Evolutionary conservation across 2,329 filamentous ascomycete genomes (phyloP).

Genomic region (Coleophoma cylindrospora): DNA sequence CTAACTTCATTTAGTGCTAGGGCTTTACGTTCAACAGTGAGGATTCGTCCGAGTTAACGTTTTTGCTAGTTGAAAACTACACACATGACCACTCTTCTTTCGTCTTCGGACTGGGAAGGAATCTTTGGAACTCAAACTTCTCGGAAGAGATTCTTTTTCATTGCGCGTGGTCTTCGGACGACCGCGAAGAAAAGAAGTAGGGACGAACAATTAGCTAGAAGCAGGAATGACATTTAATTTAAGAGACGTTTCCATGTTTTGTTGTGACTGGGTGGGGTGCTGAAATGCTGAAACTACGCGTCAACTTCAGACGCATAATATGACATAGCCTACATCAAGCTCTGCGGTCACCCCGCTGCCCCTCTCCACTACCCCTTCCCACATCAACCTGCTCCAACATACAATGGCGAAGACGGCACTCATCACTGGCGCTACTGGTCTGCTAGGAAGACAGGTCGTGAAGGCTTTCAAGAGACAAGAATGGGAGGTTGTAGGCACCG

Average conservation of each 20-base stretch:
- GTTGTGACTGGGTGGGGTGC: no score
- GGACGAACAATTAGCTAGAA: no score
- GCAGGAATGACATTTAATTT: no score
- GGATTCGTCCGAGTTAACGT: constrained; percentile 81
- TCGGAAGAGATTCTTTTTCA: constrained; percentile 41
- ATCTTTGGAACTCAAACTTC: constrained; percentile 63
- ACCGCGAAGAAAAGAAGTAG: constrained; percentile 40
- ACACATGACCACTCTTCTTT: constrained; percentile 67
- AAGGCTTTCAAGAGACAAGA: constrained; percentile 61
- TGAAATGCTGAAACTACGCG: not conserved
- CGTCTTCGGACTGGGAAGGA: constrained; percentile 67
- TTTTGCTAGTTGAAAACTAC: constrained; percentile 64
- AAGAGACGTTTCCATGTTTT: no score
- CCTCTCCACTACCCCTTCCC: constrained; percentile 5
- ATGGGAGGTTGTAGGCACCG: constrained; percentile 70
- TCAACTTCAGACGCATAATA: not conserved
- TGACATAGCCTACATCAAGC: not conserved
- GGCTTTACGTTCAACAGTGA: constrained; percentile 82
- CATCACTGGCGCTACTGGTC: constrained; percentile 78
- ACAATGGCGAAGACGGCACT: constrained; percentile 50
- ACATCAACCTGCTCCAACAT: not conserved
- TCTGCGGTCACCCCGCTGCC: not conserved
- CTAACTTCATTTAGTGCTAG: constrained; percentile 19
- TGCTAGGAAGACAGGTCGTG: constrained; percentile 75
- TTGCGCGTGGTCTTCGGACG: constrained; percentile 38